These are phyloP conservation scores for Colletotrichum plurivorum DNA, from an alignment of 2,329 filamentous ascomycete genomes.

Conservation along the genomic window DNA sequence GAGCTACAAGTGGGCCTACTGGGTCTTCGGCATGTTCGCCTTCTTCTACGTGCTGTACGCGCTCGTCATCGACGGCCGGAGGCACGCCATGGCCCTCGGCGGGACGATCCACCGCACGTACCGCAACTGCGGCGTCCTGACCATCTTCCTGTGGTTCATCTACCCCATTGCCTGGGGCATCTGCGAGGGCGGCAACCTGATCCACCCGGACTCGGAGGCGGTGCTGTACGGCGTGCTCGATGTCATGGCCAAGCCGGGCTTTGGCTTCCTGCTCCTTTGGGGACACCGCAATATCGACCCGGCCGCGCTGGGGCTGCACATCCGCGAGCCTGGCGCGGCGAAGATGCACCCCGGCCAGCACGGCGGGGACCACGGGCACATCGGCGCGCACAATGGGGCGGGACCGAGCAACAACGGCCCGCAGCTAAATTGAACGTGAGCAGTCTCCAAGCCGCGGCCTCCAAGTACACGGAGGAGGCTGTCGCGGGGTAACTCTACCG, in stretches of 20 bases:
- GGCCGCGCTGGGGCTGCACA: conserved; percentile 65
- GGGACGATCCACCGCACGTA: conserved; percentile 67
- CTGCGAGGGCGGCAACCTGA: conserved; percentile 75
- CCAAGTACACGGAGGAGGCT: too few species aligned
- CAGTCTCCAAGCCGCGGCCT: too few species aligned
- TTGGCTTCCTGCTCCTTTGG: conserved; percentile 72
- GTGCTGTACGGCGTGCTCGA: conserved; percentile 79
- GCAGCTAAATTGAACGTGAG: background rate
- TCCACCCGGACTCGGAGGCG: conserved; percentile 76
- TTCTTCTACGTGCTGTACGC: conserved; percentile 74
- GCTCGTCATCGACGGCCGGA: conserved; percentile 68
- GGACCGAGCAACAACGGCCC: background rate
- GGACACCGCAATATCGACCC: conserved; percentile 75
- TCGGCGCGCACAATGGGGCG: conserved; percentile 9
- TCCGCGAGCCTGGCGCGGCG: conserved; percentile 45
- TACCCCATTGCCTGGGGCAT: conserved; percentile 77
- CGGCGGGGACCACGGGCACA: conserved; percentile 25
- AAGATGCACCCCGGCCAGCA: conserved; percentile 30
- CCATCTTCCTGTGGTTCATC: conserved; percentile 73
- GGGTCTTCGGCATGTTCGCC: conserved; percentile 66
- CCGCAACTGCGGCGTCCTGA: conserved; percentile 69
- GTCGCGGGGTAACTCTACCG: too few species aligned
- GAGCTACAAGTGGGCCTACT: conserved; percentile 79
- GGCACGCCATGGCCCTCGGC: conserved; percentile 69
- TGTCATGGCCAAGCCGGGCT: conserved; percentile 74